phyloP scores from a whole-genome alignment of 495 filamentous ascomycete species.

The Daldinia vernicosa region DNA sequence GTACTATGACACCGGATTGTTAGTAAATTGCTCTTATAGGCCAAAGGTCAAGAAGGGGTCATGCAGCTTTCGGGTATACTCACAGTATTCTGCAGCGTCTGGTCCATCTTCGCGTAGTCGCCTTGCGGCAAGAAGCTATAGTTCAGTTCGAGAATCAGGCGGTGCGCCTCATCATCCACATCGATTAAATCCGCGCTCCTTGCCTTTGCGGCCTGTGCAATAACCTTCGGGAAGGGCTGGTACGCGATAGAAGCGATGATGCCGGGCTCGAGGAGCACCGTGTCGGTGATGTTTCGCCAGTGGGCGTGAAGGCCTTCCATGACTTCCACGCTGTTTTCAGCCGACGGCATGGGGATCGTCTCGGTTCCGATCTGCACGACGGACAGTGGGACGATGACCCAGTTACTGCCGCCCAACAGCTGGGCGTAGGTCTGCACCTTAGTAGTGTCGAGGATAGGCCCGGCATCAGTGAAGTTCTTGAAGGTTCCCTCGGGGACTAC shows the following conservation, averaged over 20 bases:
- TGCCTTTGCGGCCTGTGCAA: conserved; percentile 57
- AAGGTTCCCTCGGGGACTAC: conserved; percentile 63
- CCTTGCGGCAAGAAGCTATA: conserved; percentile 53
- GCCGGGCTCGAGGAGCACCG: conserved; percentile 52
- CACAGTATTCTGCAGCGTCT: conserved; percentile 52
- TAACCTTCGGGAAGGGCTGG: conserved; percentile 61
- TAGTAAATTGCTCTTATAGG: background rate
- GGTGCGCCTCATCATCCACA: conserved; percentile 59
- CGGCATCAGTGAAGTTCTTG: conserved; percentile 59
- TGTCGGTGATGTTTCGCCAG: conserved; percentile 54
- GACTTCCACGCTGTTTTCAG: conserved; percentile 53
- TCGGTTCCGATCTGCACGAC: conserved; percentile 60
- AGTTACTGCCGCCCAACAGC: conserved; percentile 43
- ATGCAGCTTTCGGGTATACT: background rate
- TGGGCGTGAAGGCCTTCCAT: conserved; percentile 59
- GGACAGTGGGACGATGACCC: conserved; percentile 45
- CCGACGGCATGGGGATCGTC: conserved; percentile 56
- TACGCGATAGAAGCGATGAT: conserved; percentile 62
- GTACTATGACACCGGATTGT: conserved; percentile 23
- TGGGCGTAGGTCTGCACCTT: conserved; percentile 42
- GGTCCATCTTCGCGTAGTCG: conserved; percentile 58
- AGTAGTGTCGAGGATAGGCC: conserved; percentile 35
- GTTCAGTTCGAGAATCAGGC: conserved; percentile 63
- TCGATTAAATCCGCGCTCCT: conserved; percentile 60
- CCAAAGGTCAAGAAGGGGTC: background rate